Evolutionary conservation across 176 grass and related monocot genomes (phyloP).

Genomic region (Saccharum spontaneum): DNA sequence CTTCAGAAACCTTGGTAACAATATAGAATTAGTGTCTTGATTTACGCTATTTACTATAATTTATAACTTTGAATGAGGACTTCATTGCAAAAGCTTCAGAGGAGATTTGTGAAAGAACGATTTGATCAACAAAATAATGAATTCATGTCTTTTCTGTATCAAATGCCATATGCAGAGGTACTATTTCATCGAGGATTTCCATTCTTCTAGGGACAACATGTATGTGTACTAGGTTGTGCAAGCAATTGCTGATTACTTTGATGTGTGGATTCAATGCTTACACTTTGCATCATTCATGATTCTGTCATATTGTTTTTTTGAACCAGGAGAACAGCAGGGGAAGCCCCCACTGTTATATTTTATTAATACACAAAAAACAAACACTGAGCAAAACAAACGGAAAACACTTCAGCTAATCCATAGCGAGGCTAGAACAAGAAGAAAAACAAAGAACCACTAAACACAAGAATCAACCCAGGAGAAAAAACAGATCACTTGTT

Average conservation of each 20-base stretch:
- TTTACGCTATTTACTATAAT: neutral
- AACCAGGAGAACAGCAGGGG: no score
- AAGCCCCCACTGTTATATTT: no score
- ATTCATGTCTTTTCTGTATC: slow-evolving; percentile 11
- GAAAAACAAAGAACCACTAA: no score
- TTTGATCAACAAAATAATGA: slow-evolving; percentile 6
- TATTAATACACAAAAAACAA: no score
- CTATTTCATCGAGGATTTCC: neutral
- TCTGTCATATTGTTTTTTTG: neutral
- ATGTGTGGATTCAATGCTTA: neutral
- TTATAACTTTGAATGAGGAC: neutral
- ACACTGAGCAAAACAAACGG: no score
- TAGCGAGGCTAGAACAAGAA: no score
- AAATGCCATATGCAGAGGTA: slow-evolving; percentile 1
- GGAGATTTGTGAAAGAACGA: neutral
- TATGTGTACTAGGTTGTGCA: neutral
- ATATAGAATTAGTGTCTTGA: neutral
- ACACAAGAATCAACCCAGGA: no score
- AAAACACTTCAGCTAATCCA: no score
- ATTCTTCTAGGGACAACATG: neutral
- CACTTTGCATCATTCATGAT: neutral
- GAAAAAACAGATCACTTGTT: no score
- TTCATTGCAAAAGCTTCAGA: slow-evolving; percentile 9
- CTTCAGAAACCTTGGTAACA: neutral
- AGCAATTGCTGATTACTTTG: neutral